Evolutionary conservation across 805 yeast species (phyloP).

Genomic region (Yarrowia sp.): DNA sequence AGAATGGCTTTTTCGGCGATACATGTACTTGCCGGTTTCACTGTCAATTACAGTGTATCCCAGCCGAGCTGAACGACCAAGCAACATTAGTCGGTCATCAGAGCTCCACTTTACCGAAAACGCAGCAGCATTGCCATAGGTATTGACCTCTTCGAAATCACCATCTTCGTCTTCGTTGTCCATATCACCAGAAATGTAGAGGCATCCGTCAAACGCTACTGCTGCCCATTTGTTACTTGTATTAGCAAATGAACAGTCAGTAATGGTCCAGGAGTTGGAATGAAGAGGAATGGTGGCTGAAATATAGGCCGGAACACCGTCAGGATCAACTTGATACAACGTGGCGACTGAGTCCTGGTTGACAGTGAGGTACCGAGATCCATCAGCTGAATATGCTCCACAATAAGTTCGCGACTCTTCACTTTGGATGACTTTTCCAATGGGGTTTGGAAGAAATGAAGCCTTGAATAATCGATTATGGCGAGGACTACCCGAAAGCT

Average conservation of each 20-base stretch:
- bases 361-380: not conserved
- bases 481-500: not conserved
- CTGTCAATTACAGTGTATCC: conserved; percentile 15
- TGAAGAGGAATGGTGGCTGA: not conserved
- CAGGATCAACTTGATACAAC: not conserved
- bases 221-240: conserved; percentile 1
- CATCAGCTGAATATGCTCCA: not conserved
- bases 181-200: not conserved
- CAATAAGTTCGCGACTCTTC: conserved; percentile 1
- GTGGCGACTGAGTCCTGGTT: not conserved
- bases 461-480: not conserved
- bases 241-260: conserved; percentile 14
- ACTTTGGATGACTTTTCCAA: conserved; percentile 15
- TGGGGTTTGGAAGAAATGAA: conserved; percentile 4
- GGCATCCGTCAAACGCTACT: not conserved
- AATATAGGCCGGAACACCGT: not conserved
- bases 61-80: not conserved
- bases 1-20: not conserved
- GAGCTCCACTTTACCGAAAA: conserved; percentile 7
- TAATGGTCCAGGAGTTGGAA: conserved; percentile 18
- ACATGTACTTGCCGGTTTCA: not conserved
- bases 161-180: not conserved
- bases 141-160: not conserved
- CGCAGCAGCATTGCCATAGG: not conserved
- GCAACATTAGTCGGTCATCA: not conserved